Evolutionary conservation across 371 early-diverging fungal genomes (phyloP).

Genomic region (Zychaea mexicana): DNA sequence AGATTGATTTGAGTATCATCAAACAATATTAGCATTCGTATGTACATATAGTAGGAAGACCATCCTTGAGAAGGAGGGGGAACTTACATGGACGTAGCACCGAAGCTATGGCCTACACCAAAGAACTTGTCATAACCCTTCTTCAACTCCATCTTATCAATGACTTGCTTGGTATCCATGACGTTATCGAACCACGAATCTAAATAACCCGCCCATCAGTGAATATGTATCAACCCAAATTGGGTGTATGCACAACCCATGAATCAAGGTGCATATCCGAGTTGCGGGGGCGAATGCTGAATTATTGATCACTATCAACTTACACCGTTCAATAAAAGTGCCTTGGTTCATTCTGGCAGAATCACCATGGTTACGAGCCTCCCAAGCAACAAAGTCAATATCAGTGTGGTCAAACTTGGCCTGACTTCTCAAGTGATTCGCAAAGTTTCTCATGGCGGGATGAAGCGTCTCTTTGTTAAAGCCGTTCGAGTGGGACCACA

Average conservation of each 20-base stretch:
- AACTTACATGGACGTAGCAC: conserved; percentile 43
- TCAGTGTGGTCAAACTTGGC: conserved; percentile 22
- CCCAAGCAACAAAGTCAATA: conserved; percentile 35
- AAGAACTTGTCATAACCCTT: conserved; percentile 27
- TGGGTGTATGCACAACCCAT: no score
- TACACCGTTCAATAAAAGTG: conserved; percentile 28
- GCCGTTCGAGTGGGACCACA: conserved; percentile 41
- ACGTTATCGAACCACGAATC: conserved; percentile 46
- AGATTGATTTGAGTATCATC: no score
- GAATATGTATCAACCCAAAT: no score
- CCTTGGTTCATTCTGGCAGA: conserved; percentile 41
- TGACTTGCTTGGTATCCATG: conserved; percentile 39
- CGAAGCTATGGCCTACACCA: conserved; percentile 49
- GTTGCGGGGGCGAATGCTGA: no score
- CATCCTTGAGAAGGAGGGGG: no score
- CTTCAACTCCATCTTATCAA: conserved; percentile 29
- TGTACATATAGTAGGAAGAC: no score
- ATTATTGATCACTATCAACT: no score
- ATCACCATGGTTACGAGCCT: conserved; percentile 50
- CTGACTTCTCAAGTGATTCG: conserved; percentile 16
- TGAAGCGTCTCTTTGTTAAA: conserved; percentile 41
- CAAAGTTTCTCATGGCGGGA: conserved; percentile 30
- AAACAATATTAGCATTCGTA: no score
- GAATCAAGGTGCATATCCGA: no score
- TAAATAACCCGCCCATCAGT: no score